Evolutionary conservation across 1,284 basidiomycete genomes (phyloP).

Genomic region (Ganoderma resinaceum): DNA sequence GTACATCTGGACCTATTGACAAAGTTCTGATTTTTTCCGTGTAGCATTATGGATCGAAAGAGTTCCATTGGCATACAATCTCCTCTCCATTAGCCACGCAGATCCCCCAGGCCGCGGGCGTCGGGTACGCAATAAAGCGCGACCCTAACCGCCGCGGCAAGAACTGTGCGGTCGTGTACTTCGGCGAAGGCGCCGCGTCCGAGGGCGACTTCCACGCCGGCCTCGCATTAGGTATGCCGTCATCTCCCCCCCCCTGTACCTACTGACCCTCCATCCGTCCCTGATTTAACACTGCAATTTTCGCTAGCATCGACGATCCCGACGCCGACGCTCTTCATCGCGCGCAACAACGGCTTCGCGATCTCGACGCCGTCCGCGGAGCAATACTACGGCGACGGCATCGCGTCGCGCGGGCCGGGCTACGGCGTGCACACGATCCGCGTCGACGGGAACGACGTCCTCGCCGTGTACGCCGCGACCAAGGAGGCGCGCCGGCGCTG

Average conservation of each 20-base stretch:
- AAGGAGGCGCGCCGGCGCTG: slow-evolving; percentile 82
- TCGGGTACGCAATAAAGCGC: slow-evolving; percentile 88
- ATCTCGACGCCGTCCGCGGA: slow-evolving; percentile 93
- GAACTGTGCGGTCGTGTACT: slow-evolving; percentile 89
- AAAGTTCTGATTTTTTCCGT: slow-evolving; percentile 7
- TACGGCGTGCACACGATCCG: slow-evolving; percentile 92
- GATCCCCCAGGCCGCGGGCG: slow-evolving; percentile 95
- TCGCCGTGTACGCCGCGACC: slow-evolving; percentile 87
- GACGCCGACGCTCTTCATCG: slow-evolving; percentile 76
- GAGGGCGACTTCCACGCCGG: slow-evolving; percentile 85
- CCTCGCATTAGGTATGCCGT: slow-evolving; percentile 58
- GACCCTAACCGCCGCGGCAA: slow-evolving; percentile 75
- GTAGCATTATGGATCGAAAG: slow-evolving; percentile 87
- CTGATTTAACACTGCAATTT: background rate
- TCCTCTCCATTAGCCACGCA: slow-evolving; percentile 95
- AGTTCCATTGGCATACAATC: slow-evolving; percentile 92
- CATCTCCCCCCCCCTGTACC: background rate
- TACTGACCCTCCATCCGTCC: background rate
- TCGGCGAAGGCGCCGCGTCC: slow-evolving; percentile 86
- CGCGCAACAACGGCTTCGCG: slow-evolving; percentile 91
- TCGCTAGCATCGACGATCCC: slow-evolving; percentile 71
- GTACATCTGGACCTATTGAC: background rate
- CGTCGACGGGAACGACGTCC: slow-evolving; percentile 93
- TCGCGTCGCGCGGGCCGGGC: slow-evolving; percentile 91
- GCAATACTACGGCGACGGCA: slow-evolving; percentile 94